Conservation (phyloP, 495 filamentous ascomycete genomes). For the Stereocaulon alpinum region DNA sequence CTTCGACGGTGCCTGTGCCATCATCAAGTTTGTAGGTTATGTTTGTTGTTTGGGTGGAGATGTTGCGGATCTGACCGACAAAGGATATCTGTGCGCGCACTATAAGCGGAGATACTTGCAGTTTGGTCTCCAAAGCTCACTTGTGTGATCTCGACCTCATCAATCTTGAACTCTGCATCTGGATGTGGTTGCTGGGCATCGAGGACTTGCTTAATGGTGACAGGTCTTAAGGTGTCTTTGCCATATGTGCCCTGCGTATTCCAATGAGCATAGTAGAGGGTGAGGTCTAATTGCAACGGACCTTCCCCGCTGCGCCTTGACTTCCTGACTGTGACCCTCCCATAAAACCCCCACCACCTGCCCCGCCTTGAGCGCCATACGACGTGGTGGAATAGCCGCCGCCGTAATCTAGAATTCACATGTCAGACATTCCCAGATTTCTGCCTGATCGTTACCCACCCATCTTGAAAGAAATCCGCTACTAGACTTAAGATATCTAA, state of each 20-base stretch:
- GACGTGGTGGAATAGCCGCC: conserved; percentile 44
- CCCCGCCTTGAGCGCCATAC: conserved; percentile 49
- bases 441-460: neutral
- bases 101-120: conserved; percentile 16
- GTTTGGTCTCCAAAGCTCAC: conserved; percentile 23
- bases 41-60: conserved; percentile 80
- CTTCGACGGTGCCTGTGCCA: conserved; percentile 85
- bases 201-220: conserved; percentile 88
- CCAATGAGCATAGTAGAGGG: conserved; percentile 9
- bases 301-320: conserved; percentile 35
- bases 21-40: conserved; percentile 89
- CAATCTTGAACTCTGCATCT: conserved; percentile 67
- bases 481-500: neutral
- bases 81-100: conserved; percentile 55
- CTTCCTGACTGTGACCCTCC: conserved; percentile 38
- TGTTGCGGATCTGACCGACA: conserved; percentile 79
- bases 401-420: conserved; percentile 20
- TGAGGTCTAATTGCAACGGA: conserved; percentile 11
- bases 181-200: conserved; percentile 67
- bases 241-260: conserved; percentile 39
- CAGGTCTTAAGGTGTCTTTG: conserved; percentile 71
- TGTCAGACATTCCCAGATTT: neutral
- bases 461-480: neutral
- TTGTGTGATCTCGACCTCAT: conserved; percentile 53
- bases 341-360: conserved; percentile 60